Conservation (phyloP, 805 yeast species). For the Candida germanica region DNA sequence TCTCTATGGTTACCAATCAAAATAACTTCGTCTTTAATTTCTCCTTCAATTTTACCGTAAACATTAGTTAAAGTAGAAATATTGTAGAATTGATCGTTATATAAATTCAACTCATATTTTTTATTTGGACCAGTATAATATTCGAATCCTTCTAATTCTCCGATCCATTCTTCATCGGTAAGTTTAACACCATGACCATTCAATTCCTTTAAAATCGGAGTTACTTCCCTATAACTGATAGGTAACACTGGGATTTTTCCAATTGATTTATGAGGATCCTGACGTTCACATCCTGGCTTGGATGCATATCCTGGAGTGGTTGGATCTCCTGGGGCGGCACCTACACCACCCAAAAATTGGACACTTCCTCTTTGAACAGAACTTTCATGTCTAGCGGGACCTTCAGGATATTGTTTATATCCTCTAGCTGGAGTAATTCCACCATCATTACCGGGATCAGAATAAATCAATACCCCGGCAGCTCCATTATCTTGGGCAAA, state of each 20-base stretch:
- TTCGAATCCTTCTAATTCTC: constrained; percentile 39
- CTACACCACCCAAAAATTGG: constrained; percentile 49
- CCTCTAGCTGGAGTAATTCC: constrained; percentile 55
- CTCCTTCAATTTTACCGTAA: constrained; percentile 43
- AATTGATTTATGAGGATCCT: constrained; percentile 33
- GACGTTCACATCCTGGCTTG: constrained; percentile 36
- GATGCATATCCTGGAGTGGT: constrained; percentile 74
- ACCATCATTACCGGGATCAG: constrained; percentile 61
- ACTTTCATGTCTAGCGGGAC: constrained; percentile 62
- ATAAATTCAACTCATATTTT: constrained; percentile 36
- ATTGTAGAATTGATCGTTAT: constrained; percentile 38
- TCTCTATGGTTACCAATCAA: constrained; percentile 46
- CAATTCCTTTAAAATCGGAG: constrained; percentile 38
- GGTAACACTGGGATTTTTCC: constrained; percentile 43
- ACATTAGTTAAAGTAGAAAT: constrained; percentile 42
- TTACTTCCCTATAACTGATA: constrained; percentile 42
- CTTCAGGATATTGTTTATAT: constrained; percentile 55
- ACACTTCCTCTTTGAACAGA: constrained; percentile 63
- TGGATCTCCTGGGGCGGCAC: constrained; percentile 68
- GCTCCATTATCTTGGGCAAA: constrained; percentile 66
- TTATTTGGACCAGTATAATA: constrained; percentile 40
- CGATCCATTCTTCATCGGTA: constrained; percentile 32
- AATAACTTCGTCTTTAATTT: constrained; percentile 35
- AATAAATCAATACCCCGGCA: constrained; percentile 53
- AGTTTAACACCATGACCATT: constrained; percentile 36